Evolutionary conservation across 208 protist genomes (phyloP), one percentile per base, ranked within the genome.

Genomic region (Herpetomonas samuelpessoai): DNA sequence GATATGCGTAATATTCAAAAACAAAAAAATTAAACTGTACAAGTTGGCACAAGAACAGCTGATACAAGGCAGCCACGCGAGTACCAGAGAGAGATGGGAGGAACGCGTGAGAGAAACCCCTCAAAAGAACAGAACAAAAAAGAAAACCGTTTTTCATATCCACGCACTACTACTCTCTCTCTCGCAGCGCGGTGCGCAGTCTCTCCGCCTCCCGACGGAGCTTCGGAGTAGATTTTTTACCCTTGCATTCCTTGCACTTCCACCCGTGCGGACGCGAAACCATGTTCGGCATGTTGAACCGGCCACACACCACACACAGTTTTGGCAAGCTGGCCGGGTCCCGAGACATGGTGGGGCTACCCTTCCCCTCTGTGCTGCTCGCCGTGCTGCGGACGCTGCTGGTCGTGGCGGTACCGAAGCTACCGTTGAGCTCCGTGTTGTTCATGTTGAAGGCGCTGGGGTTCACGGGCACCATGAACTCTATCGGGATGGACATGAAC

Each of bases 161-260:
- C n/a, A n/a, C n/a, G n/a, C n/a, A n/a, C n/a, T 26, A 26, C 12
- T 56, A 56, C 18, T 35, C 26, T 10, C 51, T 27, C 35, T 56
- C 12, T 18, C 19, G 26, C 31, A 53, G 26, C 22, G 38, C 56
- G 2, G 47, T 68, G 1, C 65, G 67, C 22, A 90, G 67, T 45
- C 74, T 68, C 35, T 69, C 35, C 26, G 68, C 69, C 68, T 86
- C 75, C n/a, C 70, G 41, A 4, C 89, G 89, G 27, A 95, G 75
- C 18, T 68, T 61, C 24, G 28, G 53, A 0, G 63, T 62, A 0
- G 89, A 95, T 59, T 91, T 92, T 50, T 79, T 89, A 0, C 90
- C 90, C 26, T 91, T 92, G 68, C 90, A 96, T 10, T 85, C 81
- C 56, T 78, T 88, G 62, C 90, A 96, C 57, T 96, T 96, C 67